Percentiles rank a stretch among this genome's conserved stretches.
These are phyloP conservation scores for Parascedosporium putredinis DNA, from an alignment of 2,329 filamentous ascomycete species.

Conservation along the genomic window DNA sequence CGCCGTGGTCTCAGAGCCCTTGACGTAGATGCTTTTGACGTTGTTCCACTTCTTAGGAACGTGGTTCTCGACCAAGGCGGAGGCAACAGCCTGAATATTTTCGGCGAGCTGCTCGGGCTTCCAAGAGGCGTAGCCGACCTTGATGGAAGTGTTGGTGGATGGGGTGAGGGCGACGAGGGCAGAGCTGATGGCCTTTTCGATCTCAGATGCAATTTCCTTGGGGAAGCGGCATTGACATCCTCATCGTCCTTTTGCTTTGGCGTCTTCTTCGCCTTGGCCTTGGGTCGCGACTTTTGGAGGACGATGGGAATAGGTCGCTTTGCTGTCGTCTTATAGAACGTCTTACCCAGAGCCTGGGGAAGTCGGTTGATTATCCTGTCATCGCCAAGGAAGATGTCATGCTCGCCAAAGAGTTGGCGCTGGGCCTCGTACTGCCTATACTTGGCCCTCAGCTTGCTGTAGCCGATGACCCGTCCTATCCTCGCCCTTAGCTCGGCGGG, in stretches of 20 bases:
- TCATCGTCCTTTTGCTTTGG: constrained; percentile 9
- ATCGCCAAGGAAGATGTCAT: constrained; percentile 91
- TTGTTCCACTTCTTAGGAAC: constrained; percentile 83
- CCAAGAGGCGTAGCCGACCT: constrained; percentile 68
- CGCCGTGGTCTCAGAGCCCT: constrained; percentile 77
- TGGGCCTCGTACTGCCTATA: constrained; percentile 83
- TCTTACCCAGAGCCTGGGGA: constrained; percentile 74
- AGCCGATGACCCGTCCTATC: constrained; percentile 68
- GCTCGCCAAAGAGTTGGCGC: constrained; percentile 71
- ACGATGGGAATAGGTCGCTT: constrained; percentile 83
- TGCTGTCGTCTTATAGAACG: constrained; percentile 72
- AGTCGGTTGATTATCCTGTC: constrained; percentile 69
- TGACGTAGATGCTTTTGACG: constrained; percentile 76
- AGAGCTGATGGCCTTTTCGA: constrained; percentile 65
- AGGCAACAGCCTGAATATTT: constrained; percentile 66
- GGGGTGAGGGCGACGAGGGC: constrained; percentile 73
- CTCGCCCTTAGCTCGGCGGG: constrained; percentile 54
- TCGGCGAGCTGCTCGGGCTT: constrained; percentile 64
- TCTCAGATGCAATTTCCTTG: constrained; percentile 64
- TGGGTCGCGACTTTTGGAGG: constrained; percentile 44
- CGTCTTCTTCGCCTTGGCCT: constrained; percentile 45
- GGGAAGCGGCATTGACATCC: constrained; percentile 42
- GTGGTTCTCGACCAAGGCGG: constrained; percentile 63
- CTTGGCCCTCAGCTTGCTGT: constrained; percentile 69
- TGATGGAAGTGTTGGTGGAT: constrained; percentile 68